phyloP scores from a whole-genome alignment of 345 rosid species.

The Ailanthus altissimus region DNA sequence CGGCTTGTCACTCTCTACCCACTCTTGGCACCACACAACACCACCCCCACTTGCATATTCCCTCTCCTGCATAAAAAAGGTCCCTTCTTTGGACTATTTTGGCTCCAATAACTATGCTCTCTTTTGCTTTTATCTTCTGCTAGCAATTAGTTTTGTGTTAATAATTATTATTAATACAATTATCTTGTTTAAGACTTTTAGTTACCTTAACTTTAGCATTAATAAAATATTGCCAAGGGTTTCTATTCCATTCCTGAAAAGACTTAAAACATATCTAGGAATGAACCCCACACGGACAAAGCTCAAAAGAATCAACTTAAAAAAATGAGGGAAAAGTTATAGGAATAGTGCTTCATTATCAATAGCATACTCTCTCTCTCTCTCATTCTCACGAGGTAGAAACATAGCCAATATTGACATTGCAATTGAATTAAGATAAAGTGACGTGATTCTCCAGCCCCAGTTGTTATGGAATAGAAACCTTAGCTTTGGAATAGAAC shows the following conservation, averaged over 20 bases:
- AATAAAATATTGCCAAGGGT: conserved; percentile 16
- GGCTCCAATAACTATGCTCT: conserved; percentile 30
- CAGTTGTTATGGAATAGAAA: no score
- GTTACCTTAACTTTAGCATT: conserved; percentile 6
- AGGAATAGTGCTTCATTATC: conserved; percentile 21
- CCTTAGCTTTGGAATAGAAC: no score
- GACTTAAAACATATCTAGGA: conserved; percentile 15
- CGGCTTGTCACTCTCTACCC: conserved; percentile 21
- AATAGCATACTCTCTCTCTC: neutral
- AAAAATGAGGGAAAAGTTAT: neutral
- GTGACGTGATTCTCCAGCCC: no score
- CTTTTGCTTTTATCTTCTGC: conserved; percentile 29
- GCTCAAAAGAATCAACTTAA: neutral
- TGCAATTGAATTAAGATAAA: neutral
- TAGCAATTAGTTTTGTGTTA: conserved; percentile 16
- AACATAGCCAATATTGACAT: neutral
- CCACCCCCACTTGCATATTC: conserved; percentile 18
- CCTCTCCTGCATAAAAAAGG: conserved; percentile 18
- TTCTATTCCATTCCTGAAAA: conserved; percentile 33
- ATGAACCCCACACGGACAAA: conserved; percentile 20
- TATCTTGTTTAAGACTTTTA: conserved; percentile 17
- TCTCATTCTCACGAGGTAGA: neutral
- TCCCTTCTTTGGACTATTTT: conserved; percentile 26
- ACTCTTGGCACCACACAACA: conserved; percentile 23
- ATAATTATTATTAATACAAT: conserved; percentile 2